These are phyloP conservation scores for Picea abies DNA, from an alignment of 83 land plant species.

Conservation along the genomic window DNA sequence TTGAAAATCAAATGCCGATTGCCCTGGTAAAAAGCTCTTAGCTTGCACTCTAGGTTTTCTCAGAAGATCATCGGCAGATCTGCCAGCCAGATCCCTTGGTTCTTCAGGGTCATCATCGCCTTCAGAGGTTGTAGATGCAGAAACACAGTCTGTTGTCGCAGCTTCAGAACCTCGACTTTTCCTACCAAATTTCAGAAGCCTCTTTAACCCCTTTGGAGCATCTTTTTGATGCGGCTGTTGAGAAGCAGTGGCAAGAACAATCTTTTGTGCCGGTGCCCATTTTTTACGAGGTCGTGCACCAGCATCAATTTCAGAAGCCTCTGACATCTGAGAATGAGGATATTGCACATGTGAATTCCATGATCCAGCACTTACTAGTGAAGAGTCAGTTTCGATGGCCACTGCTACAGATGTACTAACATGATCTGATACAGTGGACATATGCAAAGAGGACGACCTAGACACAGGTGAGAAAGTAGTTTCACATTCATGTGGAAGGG, in stretches of 20 bases:
- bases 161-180: slow-evolving; percentile 69
- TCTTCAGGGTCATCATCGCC: slow-evolving; percentile 87
- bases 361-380: slow-evolving; percentile 11
- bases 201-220: slow-evolving; percentile 90
- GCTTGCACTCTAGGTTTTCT: slow-evolving; percentile 37
- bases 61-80: slow-evolving; percentile 30
- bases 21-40: slow-evolving; percentile 21
- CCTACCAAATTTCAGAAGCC: slow-evolving; percentile 91
- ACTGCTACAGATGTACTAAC: slow-evolving; percentile 16
- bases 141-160: slow-evolving; percentile 58
- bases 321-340: slow-evolving; percentile 60
- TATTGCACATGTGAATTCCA: slow-evolving; percentile 55
- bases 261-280: slow-evolving; percentile 78
- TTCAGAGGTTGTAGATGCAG: slow-evolving; percentile 75
- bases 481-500: slow-evolving; percentile 15
- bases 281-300: slow-evolving; percentile 35
- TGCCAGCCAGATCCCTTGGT: slow-evolving; percentile 29
- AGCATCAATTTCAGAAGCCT: slow-evolving; percentile 47
- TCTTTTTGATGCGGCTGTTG: slow-evolving; percentile 63
- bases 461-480: slow-evolving; percentile 1
- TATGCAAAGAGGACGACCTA: slow-evolving; percentile 1
- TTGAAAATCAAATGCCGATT: not conserved
- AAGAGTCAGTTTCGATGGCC: slow-evolving; percentile 18
- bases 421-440: slow-evolving; percentile 14
- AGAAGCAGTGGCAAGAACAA: slow-evolving; percentile 28